phyloP scores from a whole-genome alignment of 441 rosid species.

The Pelargonium exstipulatum region DNA sequence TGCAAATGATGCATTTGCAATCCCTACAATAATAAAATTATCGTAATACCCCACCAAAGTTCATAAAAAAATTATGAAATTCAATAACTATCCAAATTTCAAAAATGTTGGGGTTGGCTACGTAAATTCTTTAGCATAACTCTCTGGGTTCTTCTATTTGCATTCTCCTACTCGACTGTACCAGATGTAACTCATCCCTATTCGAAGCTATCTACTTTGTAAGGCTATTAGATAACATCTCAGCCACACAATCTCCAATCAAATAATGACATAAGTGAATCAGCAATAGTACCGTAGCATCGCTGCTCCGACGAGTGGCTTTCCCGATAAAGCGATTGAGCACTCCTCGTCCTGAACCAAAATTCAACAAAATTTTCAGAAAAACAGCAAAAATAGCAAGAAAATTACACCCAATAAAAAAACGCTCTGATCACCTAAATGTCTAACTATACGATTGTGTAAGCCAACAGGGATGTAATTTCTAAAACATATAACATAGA shows the following conservation, averaged over 20 bases:
- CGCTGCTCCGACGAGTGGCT: neutral
- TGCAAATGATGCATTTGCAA: neutral
- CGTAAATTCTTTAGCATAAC: too few relatives aligned
- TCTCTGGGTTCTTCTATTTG: too few relatives aligned
- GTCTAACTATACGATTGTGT: too few relatives aligned
- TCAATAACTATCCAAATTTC: too few relatives aligned
- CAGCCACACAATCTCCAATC: neutral
- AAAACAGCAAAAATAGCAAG: neutral
- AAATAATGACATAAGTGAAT: neutral
- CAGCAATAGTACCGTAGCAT: neutral
- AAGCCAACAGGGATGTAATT: too few relatives aligned
- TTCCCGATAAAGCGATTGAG: neutral
- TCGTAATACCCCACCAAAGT: neutral
- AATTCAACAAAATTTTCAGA: neutral
- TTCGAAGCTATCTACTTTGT: too few relatives aligned
- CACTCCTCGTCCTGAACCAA: neutral
- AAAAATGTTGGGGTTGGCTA: too few relatives aligned
- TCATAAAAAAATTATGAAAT: too few relatives aligned
- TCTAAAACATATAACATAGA: too few relatives aligned
- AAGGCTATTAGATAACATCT: neutral
- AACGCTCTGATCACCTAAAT: neutral
- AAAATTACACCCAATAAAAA: neutral
- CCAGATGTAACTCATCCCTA: too few relatives aligned
- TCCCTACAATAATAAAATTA: neutral
- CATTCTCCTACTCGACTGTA: too few relatives aligned